Conservation (phyloP, 140 eudicot genomes). For the Senecio squalidus region DNA sequence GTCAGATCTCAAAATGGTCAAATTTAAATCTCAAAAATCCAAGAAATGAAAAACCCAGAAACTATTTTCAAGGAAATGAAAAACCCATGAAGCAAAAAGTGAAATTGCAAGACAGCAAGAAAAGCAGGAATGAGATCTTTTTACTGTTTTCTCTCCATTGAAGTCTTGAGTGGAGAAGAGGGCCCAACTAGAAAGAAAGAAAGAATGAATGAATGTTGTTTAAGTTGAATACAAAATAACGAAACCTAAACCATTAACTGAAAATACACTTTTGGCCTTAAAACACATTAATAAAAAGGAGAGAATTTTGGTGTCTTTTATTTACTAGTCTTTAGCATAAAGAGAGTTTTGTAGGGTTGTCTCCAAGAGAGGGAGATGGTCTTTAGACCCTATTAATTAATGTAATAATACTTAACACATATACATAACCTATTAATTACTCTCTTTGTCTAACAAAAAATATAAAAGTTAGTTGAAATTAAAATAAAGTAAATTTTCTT, state of each 20-base stretch:
- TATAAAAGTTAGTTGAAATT: too few species aligned
- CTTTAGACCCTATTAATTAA: neutral
- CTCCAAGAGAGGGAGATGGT: constrained; percentile 6
- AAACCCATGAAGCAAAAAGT: constrained; percentile 14
- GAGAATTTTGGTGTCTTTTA: constrained; percentile 32
- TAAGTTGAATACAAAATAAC: constrained; percentile 40
- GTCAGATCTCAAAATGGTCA: constrained; percentile 26
- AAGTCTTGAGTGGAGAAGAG: constrained; percentile 58
- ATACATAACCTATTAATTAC: too few species aligned
- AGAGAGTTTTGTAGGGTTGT: constrained; percentile 40
- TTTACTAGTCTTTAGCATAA: constrained; percentile 34
- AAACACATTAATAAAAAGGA: constrained; percentile 22
- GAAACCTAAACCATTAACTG: constrained; percentile 74
- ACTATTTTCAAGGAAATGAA: neutral
- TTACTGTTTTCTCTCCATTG: constrained; percentile 34
- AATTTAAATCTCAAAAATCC: neutral
- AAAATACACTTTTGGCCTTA: too few species aligned
- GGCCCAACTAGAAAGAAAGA: constrained; percentile 59
- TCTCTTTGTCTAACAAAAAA: too few species aligned
- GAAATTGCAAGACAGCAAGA: constrained; percentile 58
- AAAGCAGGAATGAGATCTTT: constrained; percentile 14
- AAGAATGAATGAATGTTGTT: constrained; percentile 54
- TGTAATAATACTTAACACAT: too few species aligned
- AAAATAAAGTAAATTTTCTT: too few species aligned
- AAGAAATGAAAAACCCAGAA: neutral